These are phyloP conservation scores for Phytophthora europaea DNA, from an alignment of 352 stramenopile genomes.

Conservation along the genomic window DNA sequence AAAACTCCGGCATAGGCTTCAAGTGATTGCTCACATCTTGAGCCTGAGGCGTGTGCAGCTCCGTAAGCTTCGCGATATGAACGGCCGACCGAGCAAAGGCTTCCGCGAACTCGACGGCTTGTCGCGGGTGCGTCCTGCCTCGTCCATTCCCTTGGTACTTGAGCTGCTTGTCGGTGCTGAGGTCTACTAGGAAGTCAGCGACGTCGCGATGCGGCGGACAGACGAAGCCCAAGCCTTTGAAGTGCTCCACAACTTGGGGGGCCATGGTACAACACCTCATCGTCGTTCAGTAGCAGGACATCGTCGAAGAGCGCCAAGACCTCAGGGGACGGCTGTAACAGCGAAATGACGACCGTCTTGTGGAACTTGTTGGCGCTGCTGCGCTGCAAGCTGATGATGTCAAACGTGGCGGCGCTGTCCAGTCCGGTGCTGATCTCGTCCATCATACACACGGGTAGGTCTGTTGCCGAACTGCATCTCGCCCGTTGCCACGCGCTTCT, in stretches of 20 bases:
- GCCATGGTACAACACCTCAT: slow-evolving; percentile 56
- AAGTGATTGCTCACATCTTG: slow-evolving; percentile 11
- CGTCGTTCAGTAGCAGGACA: slow-evolving; percentile 60
- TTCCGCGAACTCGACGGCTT: neutral
- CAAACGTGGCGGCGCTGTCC: slow-evolving; percentile 87
- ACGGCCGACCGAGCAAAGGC: slow-evolving; percentile 36
- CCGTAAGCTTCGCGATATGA: slow-evolving; percentile 31
- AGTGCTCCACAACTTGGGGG: slow-evolving; percentile 40
- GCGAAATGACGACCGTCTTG: slow-evolving; percentile 64
- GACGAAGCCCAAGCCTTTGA: slow-evolving; percentile 43
- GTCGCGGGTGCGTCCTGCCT: too few relatives aligned
- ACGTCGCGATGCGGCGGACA: slow-evolving; percentile 44
- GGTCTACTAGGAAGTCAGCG: slow-evolving; percentile 50
- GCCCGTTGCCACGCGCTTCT: slow-evolving; percentile 53
- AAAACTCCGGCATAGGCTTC: slow-evolving; percentile 50
- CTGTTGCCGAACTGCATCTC: slow-evolving; percentile 47
- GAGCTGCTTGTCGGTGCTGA: slow-evolving; percentile 28
- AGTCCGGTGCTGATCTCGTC: slow-evolving; percentile 94
- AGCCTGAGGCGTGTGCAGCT: slow-evolving; percentile 26
- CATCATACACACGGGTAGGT: slow-evolving; percentile 55
- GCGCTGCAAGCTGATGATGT: slow-evolving; percentile 75
- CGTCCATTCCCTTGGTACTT: too few relatives aligned
- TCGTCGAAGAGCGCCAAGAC: slow-evolving; percentile 94
- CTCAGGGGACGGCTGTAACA: slow-evolving; percentile 91
- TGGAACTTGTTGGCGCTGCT: slow-evolving; percentile 48